Percentiles rank a stretch among this genome's conserved stretches.
These are phyloP conservation scores for Stachybotrys echinatus DNA, from an alignment of 2,329 filamentous ascomycete genomes.

Conservation along the genomic window DNA sequence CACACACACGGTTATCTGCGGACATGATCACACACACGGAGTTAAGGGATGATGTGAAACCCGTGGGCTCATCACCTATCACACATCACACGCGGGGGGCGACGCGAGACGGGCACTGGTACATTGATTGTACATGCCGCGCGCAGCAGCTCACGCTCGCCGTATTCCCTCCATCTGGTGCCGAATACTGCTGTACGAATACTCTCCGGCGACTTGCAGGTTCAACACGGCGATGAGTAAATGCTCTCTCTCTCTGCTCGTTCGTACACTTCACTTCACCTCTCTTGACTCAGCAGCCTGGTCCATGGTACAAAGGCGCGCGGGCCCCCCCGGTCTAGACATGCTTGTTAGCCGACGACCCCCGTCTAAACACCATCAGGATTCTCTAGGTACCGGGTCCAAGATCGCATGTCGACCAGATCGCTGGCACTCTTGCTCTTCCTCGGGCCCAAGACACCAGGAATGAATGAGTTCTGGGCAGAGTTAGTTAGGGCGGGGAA, in stretches of 20 bases:
- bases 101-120: neutral
- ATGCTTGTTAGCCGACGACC: neutral
- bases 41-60: neutral
- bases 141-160: too few relatives aligned
- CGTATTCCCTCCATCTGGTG: too few relatives aligned
- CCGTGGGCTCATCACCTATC: neutral
- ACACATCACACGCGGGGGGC: neutral
- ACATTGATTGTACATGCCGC: too few relatives aligned
- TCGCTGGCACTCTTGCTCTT: neutral
- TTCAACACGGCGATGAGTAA: too few relatives aligned
- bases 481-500: neutral
- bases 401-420: neutral
- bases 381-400: neutral
- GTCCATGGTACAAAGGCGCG: neutral
- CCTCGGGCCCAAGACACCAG: too few relatives aligned
- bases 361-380: neutral
- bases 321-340: too few relatives aligned
- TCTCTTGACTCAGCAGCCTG: neutral
- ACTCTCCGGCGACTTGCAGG: too few relatives aligned
- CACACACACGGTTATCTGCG: neutral
- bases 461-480: too few relatives aligned
- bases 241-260: too few relatives aligned
- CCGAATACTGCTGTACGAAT: too few relatives aligned
- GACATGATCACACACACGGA: too few relatives aligned
- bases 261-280: too few relatives aligned